A percentile compares a stretch with the other conserved stretches of the same genome.
These are phyloP conservation scores for Aphanomyces astaci DNA, from an alignment of 352 stramenopile genomes.

Conservation along the genomic window DNA sequence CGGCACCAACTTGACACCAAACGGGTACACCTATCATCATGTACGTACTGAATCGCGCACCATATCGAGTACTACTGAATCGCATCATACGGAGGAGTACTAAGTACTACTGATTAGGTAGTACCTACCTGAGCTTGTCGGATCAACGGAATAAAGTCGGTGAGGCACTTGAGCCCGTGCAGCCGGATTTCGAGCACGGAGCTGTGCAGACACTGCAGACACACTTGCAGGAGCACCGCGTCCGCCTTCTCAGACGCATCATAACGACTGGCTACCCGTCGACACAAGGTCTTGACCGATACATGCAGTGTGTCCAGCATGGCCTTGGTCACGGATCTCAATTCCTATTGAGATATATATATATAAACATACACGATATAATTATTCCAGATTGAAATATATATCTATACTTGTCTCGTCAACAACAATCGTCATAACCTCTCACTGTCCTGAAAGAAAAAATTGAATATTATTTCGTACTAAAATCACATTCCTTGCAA, in stretches of 20 bases:
- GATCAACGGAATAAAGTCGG: conserved; percentile 19
- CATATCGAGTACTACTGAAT: no score
- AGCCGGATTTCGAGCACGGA: conserved; percentile 13
- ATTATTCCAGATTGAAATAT: no score
- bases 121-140: conserved; percentile 11
- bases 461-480: no score
- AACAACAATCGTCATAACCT: no score
- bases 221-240: conserved; percentile 7
- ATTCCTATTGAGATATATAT: no score
- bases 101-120: no score
- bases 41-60: no score
- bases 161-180: conserved; percentile 18
- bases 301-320: conserved; percentile 22
- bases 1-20: conserved; percentile 10
- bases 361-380: no score
- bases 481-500: no score
- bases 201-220: conserved; percentile 3
- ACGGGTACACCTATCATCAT: conserved; percentile 10
- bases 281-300: conserved; percentile 11
- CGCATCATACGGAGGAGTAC: no score
- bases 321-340: conserved; percentile 12
- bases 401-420: no score
- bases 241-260: conserved; percentile 14
- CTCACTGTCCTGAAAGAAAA: no score
- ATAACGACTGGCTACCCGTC: neutral